phyloP scores from a whole-genome alignment of 768 basidiomycete species.

The Gelatoporia subvermispora region DNA sequence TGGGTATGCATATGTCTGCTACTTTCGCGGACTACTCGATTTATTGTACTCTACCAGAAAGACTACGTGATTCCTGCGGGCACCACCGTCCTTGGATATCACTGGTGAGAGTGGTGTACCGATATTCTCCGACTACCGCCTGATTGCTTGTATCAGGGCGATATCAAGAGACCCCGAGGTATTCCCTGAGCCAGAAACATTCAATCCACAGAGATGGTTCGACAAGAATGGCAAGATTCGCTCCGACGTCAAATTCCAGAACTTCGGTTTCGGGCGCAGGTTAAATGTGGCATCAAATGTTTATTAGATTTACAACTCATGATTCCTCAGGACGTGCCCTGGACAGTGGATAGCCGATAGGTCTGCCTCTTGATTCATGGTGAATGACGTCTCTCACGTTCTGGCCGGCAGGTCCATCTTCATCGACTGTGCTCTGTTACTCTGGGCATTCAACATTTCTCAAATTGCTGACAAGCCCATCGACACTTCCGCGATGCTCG shows the following conservation, averaged over 20 bases:
- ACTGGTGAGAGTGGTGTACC: conserved; percentile 25
- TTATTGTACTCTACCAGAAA: conserved; percentile 13
- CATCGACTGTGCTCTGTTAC: conserved; percentile 55
- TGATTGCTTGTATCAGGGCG: conserved; percentile 14
- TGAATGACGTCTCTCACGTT: background rate
- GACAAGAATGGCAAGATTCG: conserved; percentile 23
- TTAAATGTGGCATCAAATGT: conserved; percentile 3
- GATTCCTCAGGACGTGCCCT: conserved; percentile 50
- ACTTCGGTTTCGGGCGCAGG: conserved; percentile 34
- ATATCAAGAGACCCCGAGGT: conserved; percentile 28
- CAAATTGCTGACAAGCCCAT: conserved; percentile 50
- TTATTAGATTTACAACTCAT: too few relatives aligned
- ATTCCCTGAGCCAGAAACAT: conserved; percentile 27
- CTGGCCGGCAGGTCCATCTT: conserved; percentile 44
- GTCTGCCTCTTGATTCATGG: conserved; percentile 4
- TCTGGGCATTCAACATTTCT: conserved; percentile 62
- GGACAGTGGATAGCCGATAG: conserved; percentile 52
- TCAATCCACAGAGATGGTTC: conserved; percentile 30
- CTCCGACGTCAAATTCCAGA: conserved; percentile 25
- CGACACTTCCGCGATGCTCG: conserved; percentile 56
- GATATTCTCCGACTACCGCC: background rate
- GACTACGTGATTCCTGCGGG: conserved; percentile 38
- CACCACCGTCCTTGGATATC: conserved; percentile 32
- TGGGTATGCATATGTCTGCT: conserved; percentile 35
- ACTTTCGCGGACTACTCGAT: background rate